Percentiles rank a stretch among this genome's conserved stretches.
phyloP scores from a whole-genome alignment of 129 eudicot genomes.

The Centrapalus pauciflorus region DNA sequence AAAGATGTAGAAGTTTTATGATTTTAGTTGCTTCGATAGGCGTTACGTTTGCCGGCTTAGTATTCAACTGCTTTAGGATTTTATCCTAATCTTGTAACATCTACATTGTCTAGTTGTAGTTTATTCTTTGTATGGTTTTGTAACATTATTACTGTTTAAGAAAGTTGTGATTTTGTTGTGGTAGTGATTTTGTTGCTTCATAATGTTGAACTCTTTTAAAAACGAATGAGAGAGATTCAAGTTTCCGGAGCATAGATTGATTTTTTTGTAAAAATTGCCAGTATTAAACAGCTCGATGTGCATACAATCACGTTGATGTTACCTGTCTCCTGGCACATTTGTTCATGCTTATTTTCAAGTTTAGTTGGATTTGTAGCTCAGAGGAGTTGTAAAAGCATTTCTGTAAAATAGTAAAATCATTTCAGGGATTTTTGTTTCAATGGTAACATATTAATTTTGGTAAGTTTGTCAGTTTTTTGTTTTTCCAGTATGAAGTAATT shows the following conservation, averaged over 20 bases:
- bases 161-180: background rate
- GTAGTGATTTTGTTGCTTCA: slow-evolving; percentile 16
- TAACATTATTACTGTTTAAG: background rate
- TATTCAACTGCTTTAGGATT: slow-evolving; percentile 13
- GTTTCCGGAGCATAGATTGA: slow-evolving; percentile 34
- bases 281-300: slow-evolving; percentile 32
- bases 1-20: too few species aligned
- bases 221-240: slow-evolving; percentile 25
- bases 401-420: too few species aligned
- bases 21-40: slow-evolving; percentile 75
- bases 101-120: slow-evolving; percentile 20
- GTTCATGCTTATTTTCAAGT: background rate
- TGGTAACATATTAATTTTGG: too few species aligned
- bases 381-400: too few species aligned
- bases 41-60: slow-evolving; percentile 53
- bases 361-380: too few species aligned
- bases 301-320: slow-evolving; percentile 15
- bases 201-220: slow-evolving; percentile 27
- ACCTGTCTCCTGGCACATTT: slow-evolving; percentile 34
- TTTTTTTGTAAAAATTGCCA: background rate
- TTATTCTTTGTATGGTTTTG: slow-evolving; percentile 2
- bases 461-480: too few species aligned
- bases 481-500: too few species aligned
- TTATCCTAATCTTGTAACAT: background rate
- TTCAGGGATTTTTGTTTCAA: too few species aligned